Base-by-base conservation (phyloP, 495 filamentous ascomycete genomes). In the Hypoxylon perforatum region DNA sequence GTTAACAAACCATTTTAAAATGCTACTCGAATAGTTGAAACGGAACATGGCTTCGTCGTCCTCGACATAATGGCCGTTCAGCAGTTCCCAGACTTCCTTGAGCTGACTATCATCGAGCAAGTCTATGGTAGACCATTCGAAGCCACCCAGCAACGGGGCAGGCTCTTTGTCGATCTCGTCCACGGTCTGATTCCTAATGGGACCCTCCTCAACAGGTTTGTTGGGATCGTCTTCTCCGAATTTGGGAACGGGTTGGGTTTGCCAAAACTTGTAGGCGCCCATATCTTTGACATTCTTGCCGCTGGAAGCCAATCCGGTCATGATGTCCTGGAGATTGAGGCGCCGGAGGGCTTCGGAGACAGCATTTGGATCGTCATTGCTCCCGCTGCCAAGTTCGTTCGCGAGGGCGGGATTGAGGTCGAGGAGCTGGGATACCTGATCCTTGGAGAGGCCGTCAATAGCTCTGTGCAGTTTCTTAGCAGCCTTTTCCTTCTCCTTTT, bases 181-280 rank as follows among this genome's bases (percentile, higher is more conserved):
- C 2, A 91, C 85, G 63, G 92, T 88, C 69, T 94, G 91, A 9
- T 80, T 65, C 61, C 75, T 81, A 38, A 87, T 73, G 3, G 85
- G 86, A 0, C 86, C 86, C 74, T 88, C 86, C 63, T 81, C 76
- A 18, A 82, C 53, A 4, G 66, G 59, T 38, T 74, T 71, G 12
- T 45, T 48, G 11, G 76, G 53, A 38, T 21, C 38, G n/a, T 75
- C 79, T 50, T 85, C 82, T 8, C 86, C 89, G 66, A 97, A 97
- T 57, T 88, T 87, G 9, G 92, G 91, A 28, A 99, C 95, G 0
- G 95, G 95, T 75, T 99, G 95, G 33, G 95, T 98, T 74, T 91
- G 88, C 95, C 95, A 99, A 78, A 99, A 99, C 77, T 96, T 97
- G 84, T 97, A 97, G 28, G 89, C 89, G 4, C 87, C 94, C 92